A percentile compares a stretch with the other conserved stretches of the same genome.
phyloP scores from a whole-genome alignment of 768 basidiomycete species.

The Saitozyma sp. region DNA sequence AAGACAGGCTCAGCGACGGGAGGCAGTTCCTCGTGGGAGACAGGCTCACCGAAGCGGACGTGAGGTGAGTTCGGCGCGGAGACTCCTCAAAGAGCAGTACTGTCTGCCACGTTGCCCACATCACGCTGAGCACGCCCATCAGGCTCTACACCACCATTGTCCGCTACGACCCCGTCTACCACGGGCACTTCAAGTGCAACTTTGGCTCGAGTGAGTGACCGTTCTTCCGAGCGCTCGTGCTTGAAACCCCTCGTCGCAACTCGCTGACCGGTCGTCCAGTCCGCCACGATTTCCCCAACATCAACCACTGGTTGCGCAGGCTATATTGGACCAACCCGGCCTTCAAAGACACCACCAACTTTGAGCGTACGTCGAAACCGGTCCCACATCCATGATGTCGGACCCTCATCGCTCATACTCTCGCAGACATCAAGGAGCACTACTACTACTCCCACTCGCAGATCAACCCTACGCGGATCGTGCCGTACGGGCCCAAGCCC shows the following conservation, averaged over 20 bases:
- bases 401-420: too few species aligned
- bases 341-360: constrained; percentile 83
- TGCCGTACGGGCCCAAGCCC: constrained; percentile 73
- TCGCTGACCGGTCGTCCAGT: constrained; percentile 50
- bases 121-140: constrained; percentile 34
- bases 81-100: not conserved
- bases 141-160: constrained; percentile 93
- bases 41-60: constrained; percentile 64
- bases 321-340: constrained; percentile 88
- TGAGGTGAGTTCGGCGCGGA: constrained; percentile 41
- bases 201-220: constrained; percentile 58
- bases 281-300: constrained; percentile 79
- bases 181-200: constrained; percentile 93
- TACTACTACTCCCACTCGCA: constrained; percentile 55
- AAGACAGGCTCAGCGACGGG: constrained; percentile 67
- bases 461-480: constrained; percentile 77
- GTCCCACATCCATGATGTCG: constrained; percentile 34
- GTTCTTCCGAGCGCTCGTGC: not conserved
- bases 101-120: not conserved
- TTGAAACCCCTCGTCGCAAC: not conserved
- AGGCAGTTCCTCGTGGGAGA: constrained; percentile 84
- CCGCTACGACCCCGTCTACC: constrained; percentile 65
- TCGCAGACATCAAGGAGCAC: constrained; percentile 51
- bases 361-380: constrained; percentile 66
- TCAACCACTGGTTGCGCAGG: constrained; percentile 77